Percentiles rank a stretch among this genome's conserved stretches.
Conservation (phyloP, 2,329 filamentous ascomycete species). For the Stagonosporopsis vannaccii region DNA sequence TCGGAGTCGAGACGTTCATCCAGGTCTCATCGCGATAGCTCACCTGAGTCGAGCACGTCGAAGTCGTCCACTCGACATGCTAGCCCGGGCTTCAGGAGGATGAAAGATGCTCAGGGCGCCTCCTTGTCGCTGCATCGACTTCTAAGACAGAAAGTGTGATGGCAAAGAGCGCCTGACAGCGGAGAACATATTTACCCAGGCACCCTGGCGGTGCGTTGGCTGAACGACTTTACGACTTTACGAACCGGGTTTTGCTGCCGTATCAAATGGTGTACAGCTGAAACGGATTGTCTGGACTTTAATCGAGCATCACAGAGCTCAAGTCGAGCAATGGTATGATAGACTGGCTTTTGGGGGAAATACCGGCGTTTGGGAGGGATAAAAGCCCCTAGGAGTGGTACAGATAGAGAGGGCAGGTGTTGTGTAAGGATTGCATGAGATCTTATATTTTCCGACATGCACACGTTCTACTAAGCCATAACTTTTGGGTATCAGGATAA, state of each 20-base stretch:
- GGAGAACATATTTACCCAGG: not conserved
- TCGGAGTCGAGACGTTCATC: slow-evolving; percentile 12
- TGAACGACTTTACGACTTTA: slow-evolving; percentile 11
- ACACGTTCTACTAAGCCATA: not conserved
- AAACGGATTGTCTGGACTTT: too few relatives aligned
- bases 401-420: not conserved
- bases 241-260: not conserved
- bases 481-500: slow-evolving; percentile 17
- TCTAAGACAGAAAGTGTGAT: slow-evolving; percentile 15
- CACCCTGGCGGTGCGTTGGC: slow-evolving; percentile 5
- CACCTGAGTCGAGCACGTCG: slow-evolving; percentile 14
- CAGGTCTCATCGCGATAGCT: slow-evolving; percentile 13
- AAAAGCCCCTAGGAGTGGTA: not conserved
- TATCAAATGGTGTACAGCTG: not conserved
- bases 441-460: not conserved
- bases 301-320: not conserved
- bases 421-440: not conserved
- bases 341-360: not conserved
- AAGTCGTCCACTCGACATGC: slow-evolving; percentile 16
- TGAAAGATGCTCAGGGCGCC: slow-evolving; percentile 11
- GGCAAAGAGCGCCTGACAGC: not conserved
- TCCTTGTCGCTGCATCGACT: slow-evolving; percentile 15
- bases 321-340: not conserved
- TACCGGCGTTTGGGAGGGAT: not conserved
- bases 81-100: slow-evolving; percentile 6